phyloP scores from a whole-genome alignment of 805 yeast genomes.

The Huiozyma naganishii region DNA sequence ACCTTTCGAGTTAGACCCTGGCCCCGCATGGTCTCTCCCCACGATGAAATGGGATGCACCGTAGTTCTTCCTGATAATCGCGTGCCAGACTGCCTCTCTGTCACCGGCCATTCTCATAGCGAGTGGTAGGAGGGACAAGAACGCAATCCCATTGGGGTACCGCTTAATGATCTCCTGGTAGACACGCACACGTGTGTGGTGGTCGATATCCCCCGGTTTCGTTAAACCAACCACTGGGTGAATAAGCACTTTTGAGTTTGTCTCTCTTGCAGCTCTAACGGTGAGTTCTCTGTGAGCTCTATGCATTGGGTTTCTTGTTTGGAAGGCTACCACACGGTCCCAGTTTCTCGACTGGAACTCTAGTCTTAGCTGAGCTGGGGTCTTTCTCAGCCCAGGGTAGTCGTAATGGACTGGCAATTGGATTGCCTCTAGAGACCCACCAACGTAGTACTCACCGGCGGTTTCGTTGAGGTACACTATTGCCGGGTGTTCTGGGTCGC shows the following conservation, averaged over 20 bases:
- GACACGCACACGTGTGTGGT: conserved; percentile 92
- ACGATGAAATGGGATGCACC: conserved; percentile 97
- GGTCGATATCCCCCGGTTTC: conserved; percentile 96
- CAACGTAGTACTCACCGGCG: conserved; percentile 78
- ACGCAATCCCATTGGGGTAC: conserved; percentile 90
- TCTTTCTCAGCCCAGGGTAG: conserved; percentile 74
- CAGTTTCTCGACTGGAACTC: conserved; percentile 77
- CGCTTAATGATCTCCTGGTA: conserved; percentile 86
- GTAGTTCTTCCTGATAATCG: conserved; percentile 88
- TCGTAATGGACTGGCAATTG: conserved; percentile 82
- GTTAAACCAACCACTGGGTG: conserved; percentile 97
- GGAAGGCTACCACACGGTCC: conserved; percentile 90
- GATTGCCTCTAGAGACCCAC: conserved; percentile 81
- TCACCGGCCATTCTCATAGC: conserved; percentile 99
- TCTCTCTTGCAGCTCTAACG: conserved; percentile 90
- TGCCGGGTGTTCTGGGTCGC: conserved; percentile 97
- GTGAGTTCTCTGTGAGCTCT: conserved; percentile 96
- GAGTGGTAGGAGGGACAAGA: conserved; percentile 75
- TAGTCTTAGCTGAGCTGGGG: conserved; percentile 81
- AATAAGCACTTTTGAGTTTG: conserved; percentile 76
- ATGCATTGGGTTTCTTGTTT: conserved; percentile 97
- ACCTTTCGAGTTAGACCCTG: conserved; percentile 81
- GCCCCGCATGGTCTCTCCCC: conserved; percentile 98
- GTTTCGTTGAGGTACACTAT: conserved; percentile 56
- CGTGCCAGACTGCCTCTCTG: conserved; percentile 97